Evolutionary conservation across 2,329 filamentous ascomycete genomes (phyloP), one percentile per base, ranked within the genome.

Genomic region (Scopulariopsis brevicaulis): DNA sequence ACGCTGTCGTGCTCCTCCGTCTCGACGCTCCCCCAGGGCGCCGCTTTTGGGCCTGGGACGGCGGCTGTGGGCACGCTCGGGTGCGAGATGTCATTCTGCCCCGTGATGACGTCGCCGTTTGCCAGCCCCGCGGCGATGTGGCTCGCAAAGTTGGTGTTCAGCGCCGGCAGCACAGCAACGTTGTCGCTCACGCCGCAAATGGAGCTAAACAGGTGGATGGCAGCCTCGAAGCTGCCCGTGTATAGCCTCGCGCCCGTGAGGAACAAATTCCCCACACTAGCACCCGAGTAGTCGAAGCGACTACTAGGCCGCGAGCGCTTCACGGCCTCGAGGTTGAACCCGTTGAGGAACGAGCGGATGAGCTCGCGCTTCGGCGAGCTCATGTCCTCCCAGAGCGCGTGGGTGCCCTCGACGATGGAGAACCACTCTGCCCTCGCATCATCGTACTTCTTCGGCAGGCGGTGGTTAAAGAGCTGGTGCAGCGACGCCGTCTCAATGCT

Each of bases 91-190:
- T 89, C 87, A 69, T 96, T 96, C 69, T 97, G 94, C 0, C 93
- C 93, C 0, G 89, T 88, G 64, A 97, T 95, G 28, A 87, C 75
- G 0, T 82, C 84, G 8, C 89, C 90, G 68, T 96, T 83, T 20
- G 77, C 75, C 0, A 97, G 78, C 0, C 88, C 87, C 1, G 91
- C 93, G 6, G 88, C 90, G 63, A 97, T 97, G 71, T 97, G 93
- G 66, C 96, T 89, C 0, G 90, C 90, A 74, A 96, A 96, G 70
- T 96, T 97, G 62, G 88, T 91, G 75, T 96, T 96, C 64, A 97
- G 89, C 4, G 89, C 90, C 0, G 93, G 94, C 18, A 97, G 83
- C 0, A 96, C 90, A 0, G 84, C 80, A 6, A 94, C 84, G 56
- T 84, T 79, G 12, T 83, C 79, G 0, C 90, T 87, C 0, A 97